Evolutionary conservation across 176 grass and related monocot genomes (phyloP), one percentile per base, ranked within the genome.

Genomic region (Oryza longistaminata): DNA sequence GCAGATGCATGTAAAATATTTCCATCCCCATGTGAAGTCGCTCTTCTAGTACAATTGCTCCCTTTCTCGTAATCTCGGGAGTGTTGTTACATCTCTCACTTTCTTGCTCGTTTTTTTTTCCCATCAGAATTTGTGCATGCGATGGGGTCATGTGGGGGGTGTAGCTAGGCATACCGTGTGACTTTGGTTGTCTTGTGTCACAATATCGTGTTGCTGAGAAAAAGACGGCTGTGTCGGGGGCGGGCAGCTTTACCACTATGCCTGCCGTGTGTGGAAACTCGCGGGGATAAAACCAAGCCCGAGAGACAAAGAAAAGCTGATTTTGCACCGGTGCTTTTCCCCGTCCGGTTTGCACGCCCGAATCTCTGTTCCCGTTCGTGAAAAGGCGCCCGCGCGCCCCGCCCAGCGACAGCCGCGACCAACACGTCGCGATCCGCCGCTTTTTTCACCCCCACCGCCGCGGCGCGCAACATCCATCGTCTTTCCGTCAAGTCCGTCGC

Each of bases 141-240:
- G 71, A 50, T 27, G 48, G 45, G 44, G 5, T 0, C 0, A 49
- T 49, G 46, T 49, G 46, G 12, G 3, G 3, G 3, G 39, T 22
- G 69, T 24, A 26, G 44, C 5, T 27, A 19, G 37, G 37, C 22
- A 3, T 45, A 7, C 29, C 6, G 58, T 44, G 75, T 34, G 68
- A 62, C 34, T 62, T 22, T 35, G 3, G n/a, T 61, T 22, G 58
- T 62, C 17, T n/a, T 24, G 21, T 62, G 58, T 24, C 58, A 62
- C n/a, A 27, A 64, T 34, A 46, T 21, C 26, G 3, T 33, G 40
- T 66, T 13, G 55, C 76, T 2, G 31, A 16, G 77, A 68, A 75
- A 75, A 87, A 81, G 78, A 71, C 25, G 64, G 79, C 46, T 35
- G 79, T 76, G 86, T 81, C 77, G 71, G 71, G 71, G 71, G 22